A percentile compares a stretch with the other conserved stretches of the same genome.
Conservation (phyloP, 2,329 filamentous ascomycete species). For the Chaetomium strumarium region DNA sequence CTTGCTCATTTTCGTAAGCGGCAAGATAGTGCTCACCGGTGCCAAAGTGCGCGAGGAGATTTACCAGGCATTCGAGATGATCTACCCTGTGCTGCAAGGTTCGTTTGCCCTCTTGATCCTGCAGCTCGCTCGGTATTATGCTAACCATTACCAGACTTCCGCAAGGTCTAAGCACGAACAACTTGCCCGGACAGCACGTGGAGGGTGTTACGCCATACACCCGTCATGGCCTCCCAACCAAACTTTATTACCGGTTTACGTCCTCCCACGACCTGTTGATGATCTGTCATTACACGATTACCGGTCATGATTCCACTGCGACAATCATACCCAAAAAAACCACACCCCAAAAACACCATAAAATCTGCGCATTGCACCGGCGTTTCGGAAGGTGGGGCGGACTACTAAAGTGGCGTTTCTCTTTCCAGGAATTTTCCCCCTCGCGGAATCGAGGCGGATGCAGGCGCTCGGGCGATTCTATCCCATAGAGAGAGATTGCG, state of each 20-base stretch:
- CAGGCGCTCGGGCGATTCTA: not conserved
- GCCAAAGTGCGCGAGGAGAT: constrained; percentile 98
- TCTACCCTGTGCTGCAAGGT: constrained; percentile 92
- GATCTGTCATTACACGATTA: constrained; percentile 19
- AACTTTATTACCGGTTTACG: not conserved
- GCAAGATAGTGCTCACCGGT: constrained; percentile 96
- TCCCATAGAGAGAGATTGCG: constrained; percentile 17
- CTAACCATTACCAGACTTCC: constrained; percentile 24
- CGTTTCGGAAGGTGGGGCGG: constrained; percentile 35
- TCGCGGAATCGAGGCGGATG: not conserved
- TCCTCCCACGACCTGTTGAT: constrained; percentile 4
- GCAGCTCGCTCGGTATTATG: not conserved
- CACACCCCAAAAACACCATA: constrained; percentile 15
- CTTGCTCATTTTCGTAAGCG: constrained; percentile 93
- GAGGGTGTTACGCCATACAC: not conserved
- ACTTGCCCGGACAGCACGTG: not conserved
- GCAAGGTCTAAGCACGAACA: constrained; percentile 22
- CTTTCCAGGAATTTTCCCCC: not conserved
- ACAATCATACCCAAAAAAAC: constrained; percentile 13
- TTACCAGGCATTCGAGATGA: constrained; percentile 93
- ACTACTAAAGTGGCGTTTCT: constrained; percentile 12
- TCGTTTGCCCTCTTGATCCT: constrained; percentile 28
- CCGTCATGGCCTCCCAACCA: not conserved
- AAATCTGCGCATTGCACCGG: constrained; percentile 60
- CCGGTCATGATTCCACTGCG: constrained; percentile 25